phyloP scores from a whole-genome alignment of 257 asterid species.

The Knoxia roxburghii region DNA sequence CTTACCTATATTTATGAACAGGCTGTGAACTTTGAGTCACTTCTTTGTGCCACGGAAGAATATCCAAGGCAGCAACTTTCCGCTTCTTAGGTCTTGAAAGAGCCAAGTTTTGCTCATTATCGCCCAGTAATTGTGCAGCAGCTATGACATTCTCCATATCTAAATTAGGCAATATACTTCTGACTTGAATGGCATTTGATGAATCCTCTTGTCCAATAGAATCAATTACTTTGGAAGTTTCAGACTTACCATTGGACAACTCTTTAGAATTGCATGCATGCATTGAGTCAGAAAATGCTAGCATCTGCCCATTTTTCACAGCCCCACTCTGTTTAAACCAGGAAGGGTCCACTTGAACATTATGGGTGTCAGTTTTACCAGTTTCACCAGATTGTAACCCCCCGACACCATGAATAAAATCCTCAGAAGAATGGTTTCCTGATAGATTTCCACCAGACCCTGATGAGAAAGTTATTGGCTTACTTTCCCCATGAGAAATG shows the following conservation, averaged over 20 bases:
- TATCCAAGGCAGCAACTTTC: constrained; percentile 32
- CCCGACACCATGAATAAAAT: constrained; percentile 21
- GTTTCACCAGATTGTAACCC: constrained; percentile 20
- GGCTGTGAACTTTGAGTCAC: constrained; percentile 23
- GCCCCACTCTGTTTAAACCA: constrained; percentile 45
- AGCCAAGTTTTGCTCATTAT: constrained; percentile 26
- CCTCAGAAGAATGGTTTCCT: constrained; percentile 25
- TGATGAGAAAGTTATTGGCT: constrained; percentile 24
- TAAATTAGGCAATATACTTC: constrained; percentile 24
- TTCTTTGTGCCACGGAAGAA: constrained; percentile 72
- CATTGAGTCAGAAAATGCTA: constrained; percentile 24
- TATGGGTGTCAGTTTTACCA: constrained; percentile 23
- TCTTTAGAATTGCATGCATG: constrained; percentile 22
- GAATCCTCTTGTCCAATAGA: constrained; percentile 31
- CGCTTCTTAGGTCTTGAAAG: constrained; percentile 49
- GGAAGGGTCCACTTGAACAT: constrained; percentile 46
- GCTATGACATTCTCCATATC: constrained; percentile 22
- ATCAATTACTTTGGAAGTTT: constrained; percentile 26
- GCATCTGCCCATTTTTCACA: constrained; percentile 39
- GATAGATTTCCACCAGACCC: constrained; percentile 23
- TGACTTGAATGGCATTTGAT: constrained; percentile 28
- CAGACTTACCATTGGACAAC: constrained; percentile 25
- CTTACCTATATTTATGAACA: constrained; percentile 49
- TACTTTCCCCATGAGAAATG: constrained; percentile 20
- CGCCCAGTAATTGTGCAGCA: constrained; percentile 26